Conservation (phyloP, 2,329 filamentous ascomycete genomes). For the Xylariaceae sp. region DNA sequence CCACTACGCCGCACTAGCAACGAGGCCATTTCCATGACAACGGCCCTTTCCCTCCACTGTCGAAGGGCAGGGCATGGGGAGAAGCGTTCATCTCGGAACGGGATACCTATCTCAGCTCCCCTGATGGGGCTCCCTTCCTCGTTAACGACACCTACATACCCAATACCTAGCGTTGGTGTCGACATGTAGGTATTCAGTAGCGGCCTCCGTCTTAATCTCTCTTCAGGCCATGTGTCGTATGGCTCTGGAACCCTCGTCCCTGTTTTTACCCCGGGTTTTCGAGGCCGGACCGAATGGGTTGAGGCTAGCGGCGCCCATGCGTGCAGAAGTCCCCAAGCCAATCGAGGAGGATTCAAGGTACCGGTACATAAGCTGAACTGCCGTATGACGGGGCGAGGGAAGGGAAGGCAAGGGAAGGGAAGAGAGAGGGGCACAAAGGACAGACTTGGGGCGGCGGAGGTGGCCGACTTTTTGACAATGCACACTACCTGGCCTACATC, state of each 20-base stretch:
- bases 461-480: not conserved
- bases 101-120: not conserved
- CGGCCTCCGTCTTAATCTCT: not conserved
- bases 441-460: not conserved
- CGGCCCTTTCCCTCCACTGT: not conserved
- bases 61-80: not conserved
- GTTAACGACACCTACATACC: too few species aligned
- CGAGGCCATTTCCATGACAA: not conserved
- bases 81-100: not conserved
- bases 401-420: not conserved
- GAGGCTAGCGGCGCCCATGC: slow-evolving; percentile 15
- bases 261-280: slow-evolving; percentile 25
- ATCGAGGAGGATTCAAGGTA: slow-evolving; percentile 8
- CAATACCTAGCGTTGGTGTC: too few species aligned
- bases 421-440: too few species aligned
- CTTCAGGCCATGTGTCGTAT: slow-evolving; percentile 1
- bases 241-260: slow-evolving; percentile 1
- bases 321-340: slow-evolving; percentile 2
- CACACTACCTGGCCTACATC: not conserved
- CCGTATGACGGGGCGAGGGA: not conserved
- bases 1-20: not conserved
- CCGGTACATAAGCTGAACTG: not conserved
- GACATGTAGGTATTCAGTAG: not conserved
- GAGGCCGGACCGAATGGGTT: slow-evolving; percentile 26
- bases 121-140: not conserved